phyloP scores from a whole-genome alignment of 371 early-diverging fungal species.

The Syncephalastrum contaminatum region DNA sequence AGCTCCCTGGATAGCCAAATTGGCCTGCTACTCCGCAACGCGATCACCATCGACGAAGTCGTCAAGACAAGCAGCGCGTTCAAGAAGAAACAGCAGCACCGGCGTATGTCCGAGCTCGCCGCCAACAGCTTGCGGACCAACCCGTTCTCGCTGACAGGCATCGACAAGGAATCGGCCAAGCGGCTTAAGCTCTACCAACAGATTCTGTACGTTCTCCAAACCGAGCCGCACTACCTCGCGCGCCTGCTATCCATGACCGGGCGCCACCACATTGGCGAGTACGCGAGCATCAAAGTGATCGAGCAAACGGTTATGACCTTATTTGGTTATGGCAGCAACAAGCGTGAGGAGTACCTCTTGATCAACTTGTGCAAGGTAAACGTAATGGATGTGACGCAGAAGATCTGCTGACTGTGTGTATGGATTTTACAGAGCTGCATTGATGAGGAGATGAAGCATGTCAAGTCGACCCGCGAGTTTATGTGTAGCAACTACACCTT shows the following conservation, averaged over 20 bases:
- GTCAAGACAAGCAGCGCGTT: conserved; percentile 59
- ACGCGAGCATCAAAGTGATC: conserved; percentile 64
- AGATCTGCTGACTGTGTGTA: not conserved
- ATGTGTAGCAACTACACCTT: conserved; percentile 93
- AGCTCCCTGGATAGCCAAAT: conserved; percentile 95
- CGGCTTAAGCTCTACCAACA: conserved; percentile 85
- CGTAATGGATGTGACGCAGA: conserved; percentile 1
- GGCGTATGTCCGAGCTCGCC: conserved; percentile 44
- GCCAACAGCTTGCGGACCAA: conserved; percentile 14
- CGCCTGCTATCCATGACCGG: conserved; percentile 81
- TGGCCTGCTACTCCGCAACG: conserved; percentile 95
- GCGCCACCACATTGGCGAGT: conserved; percentile 45
- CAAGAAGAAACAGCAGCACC: conserved; percentile 53
- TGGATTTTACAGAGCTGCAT: conserved; percentile 65
- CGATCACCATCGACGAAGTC: conserved; percentile 92
- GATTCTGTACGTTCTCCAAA: conserved; percentile 95
- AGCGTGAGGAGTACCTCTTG: conserved; percentile 95
- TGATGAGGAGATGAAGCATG: conserved; percentile 84
- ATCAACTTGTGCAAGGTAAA: conserved; percentile 89
- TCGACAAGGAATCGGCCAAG: conserved; percentile 84
- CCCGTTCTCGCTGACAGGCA: conserved; percentile 55
- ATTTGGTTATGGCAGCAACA: conserved; percentile 95
- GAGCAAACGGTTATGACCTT: conserved; percentile 91
- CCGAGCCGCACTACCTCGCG: conserved; percentile 91
- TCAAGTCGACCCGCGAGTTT: conserved; percentile 84